Evolutionary conservation across 352 stramenopile species (phyloP), one percentile per base, ranked within the genome.

Genomic region (Plasmopara muralis): DNA sequence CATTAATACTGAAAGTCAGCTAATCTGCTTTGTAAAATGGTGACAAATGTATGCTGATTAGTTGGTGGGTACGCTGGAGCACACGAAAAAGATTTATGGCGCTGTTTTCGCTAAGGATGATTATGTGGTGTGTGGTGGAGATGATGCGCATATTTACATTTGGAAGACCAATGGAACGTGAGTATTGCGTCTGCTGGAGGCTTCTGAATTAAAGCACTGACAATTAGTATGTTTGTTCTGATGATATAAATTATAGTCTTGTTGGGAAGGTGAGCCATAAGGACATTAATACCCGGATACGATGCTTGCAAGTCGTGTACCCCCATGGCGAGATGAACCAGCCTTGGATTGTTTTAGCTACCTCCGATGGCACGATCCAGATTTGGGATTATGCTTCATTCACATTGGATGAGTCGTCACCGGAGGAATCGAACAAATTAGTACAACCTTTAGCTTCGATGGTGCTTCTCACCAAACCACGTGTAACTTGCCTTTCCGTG

Each of bases 121-220:
- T 12, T 83, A 84, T 34, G 55, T 93, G 16, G 78, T 91, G 25
- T 89, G 77, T 43, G 83, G 74, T 30, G 78, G 78, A 6, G 83
- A 90, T 30, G 83, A 93, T 62, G 82, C 85, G 55, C 58, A 75
- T 68, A 80, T 93, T 78, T 87, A 86, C 73, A 67, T 93, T 28
- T 89, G 83, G 78, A 78, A 85, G 60, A 72, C 61, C 43, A 64
- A 74, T 42, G 83, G 82, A 69, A 73, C 62, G 77, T 91, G 71
- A 54, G 74, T 83, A 34, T 5, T 60, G 8, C 29, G n/a, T 9
- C 35, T 31, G 38, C 15, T 46, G 29, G 15, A n/a, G n/a, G 2
- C 9, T 41, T 6, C 7, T 15, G 13, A 41, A n/a, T 41, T 13
- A n/a, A n/a, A n/a, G n/a, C n/a, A n/a, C n/a, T n/a, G n/a, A 41